Base-by-base conservation (phyloP, 805 yeast genomes). In the Sugiyamaella floridensis region DNA sequence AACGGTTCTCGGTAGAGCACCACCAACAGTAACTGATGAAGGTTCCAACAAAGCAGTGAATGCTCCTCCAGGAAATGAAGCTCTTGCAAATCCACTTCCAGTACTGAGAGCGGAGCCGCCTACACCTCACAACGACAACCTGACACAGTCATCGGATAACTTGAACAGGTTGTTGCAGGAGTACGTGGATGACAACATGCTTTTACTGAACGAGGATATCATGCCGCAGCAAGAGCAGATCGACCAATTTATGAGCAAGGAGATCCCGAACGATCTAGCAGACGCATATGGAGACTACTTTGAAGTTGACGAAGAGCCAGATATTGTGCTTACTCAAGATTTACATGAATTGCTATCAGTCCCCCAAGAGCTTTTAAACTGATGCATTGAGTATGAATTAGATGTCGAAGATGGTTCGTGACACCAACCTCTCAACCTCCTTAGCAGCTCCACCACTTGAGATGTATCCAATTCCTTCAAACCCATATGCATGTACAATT, bases 391-490 rank as follows among this genome's bases (percentile, higher is more conserved):
- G 9, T 32, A 32, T 32, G n/a, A 7, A 32, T 32, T 14, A 32
- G 2, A 32, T 11, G 37, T 32, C 4, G 4, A 11, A 32, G 12
- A 32, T 11, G n/a, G 37, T 14, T 14, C 9, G 37, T 8, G 12
- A 11, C n/a, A 32, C 37, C 37, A 32, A 32, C 12, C 37, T 10
- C n/a, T 11, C 12, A 32, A 78, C 80, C 54, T 67, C 70, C n/a
- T 62, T 58, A 32, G 81, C 77, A 32, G 76, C 67, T 0, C 85
- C 85, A 56, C 72, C 76, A 18, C 82, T 77, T 3, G 81, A 75
- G 64, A 82, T 86, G 63, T 78, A 81, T 0, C 86, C 86, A 40
- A 82, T 78, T 22, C 83, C 83, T 15, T 78, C 83, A 43, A 81
- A 78, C 1, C 89, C 88, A 63, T 83, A 83, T 60, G 78, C 79